Evolutionary conservation across 345 rosid genomes (phyloP), one percentile per base, ranked within the genome.

Genomic region (Pseudoturritis turrita): DNA sequence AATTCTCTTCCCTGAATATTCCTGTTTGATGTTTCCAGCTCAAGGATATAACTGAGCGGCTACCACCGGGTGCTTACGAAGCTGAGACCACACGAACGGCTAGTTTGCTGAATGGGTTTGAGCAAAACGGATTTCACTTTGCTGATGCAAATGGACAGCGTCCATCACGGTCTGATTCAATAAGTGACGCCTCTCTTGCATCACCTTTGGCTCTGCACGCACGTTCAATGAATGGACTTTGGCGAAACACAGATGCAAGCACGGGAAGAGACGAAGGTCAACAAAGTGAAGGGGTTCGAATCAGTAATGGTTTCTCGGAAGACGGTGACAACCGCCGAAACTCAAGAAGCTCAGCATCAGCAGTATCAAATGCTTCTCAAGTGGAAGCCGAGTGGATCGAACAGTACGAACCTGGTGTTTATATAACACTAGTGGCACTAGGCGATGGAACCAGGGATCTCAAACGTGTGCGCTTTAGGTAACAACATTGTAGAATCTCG

Each of bases 381-480:
- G 85, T 84, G 3, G 97, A 88, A 76, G 94, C 98, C 0, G 99
- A 91, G 74, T 86, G 99, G 98, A 95, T 86, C 12, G 99, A 95
- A 57, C 99, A 89, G 62, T 89, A 88, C 65, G 99, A 95, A 75
- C 86, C 94, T 18, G 97, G 99, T 65, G 97, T 95, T 47, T 95
- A 88, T 70, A 88, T 91, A 69, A 91, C 99, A 54, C 88, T 95
- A 7, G 81, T 89, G 71, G 90, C 96, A 15, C 71, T 95, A 57
- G 93, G 72, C 6, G 96, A 91, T 62, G 99, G 99, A 76, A 88
- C 96, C n/a, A 91, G 98, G 77, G 99, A 91, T 82, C 91, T 95
- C 67, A 95, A 88, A 81, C 85, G 99, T 60, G 98, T 95, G 71
- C 97, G 99, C 65, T 95, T 95, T 90, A 95, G 99, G 99, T 95